Evolutionary conservation across 2,329 filamentous ascomycete genomes (phyloP), one percentile per base, ranked within the genome.

Genomic region (Calycina marina): DNA sequence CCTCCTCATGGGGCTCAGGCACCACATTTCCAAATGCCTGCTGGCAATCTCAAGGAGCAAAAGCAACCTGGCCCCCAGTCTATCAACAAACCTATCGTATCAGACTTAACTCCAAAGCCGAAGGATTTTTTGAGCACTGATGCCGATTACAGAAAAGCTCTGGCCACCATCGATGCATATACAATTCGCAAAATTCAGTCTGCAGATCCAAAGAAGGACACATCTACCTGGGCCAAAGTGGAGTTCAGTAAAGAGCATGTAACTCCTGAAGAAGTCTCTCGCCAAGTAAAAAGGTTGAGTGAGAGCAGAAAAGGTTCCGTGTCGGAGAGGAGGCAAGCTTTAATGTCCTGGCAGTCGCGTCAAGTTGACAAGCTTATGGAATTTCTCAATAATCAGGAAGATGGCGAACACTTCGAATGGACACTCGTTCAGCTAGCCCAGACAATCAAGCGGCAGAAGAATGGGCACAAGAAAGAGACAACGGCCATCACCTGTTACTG

Each of bases 341-440:
- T 54, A 11, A 38, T 24, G n/a, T 40, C 36, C 14, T 41, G 34
- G 24, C 49, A 50, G 30, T 41, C 47, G 28, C 28, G 30, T 2
- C 51, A 54, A 32, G 41, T 54, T 16, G 43, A 43, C 12, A 39
- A 31, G 6, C 29, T 52, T 3, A 22, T 53, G 24, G 51, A 52
- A 25, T 36, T 39, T 3, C 39, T 50, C 17, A 44, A 31, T 14
- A 40, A 24, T 2, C 38, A 32, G 15, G 46, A 53, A 25, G 4
- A 3, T 2, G 44, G 51, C 24, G 28, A 18, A 2, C 31, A 41
- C 25, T 53, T 50, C 37, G 37, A 43, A 25, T 54, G 46, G 47
- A 43, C 45, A 2, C 37, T 53, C 15, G 42, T 38, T 4, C 49
- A 53, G 31, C 31, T 52, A 11, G 43, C 46, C 10, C 40, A 35